phyloP scores from a whole-genome alignment of 305 asterid species.

The Fraxinus baroniana region DNA sequence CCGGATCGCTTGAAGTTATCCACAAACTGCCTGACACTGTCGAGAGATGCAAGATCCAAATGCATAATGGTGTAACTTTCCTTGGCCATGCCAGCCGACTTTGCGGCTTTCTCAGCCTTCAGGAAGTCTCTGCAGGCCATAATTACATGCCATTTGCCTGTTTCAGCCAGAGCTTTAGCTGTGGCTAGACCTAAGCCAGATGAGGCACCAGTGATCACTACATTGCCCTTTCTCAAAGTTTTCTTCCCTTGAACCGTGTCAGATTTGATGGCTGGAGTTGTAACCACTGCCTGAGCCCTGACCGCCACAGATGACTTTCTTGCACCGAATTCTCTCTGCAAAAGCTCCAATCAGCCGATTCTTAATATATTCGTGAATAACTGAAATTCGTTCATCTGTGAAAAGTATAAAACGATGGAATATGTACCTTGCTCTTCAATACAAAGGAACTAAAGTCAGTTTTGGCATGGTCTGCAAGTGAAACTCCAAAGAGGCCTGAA shows the following conservation, averaged over 20 bases:
- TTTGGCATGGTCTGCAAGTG: constrained; percentile 29
- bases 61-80: constrained; percentile 88
- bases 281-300: constrained; percentile 9
- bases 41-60: constrained; percentile 81
- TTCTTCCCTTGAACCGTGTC: constrained; percentile 64
- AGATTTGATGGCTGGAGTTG: constrained; percentile 54
- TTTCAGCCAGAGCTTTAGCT: constrained; percentile 76
- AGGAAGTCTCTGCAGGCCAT: constrained; percentile 97
- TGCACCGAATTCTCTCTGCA: constrained; percentile 42
- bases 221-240: constrained; percentile 70
- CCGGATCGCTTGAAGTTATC: constrained; percentile 66
- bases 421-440: constrained; percentile 43
- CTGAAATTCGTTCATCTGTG: too few species aligned
- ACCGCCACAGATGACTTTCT: constrained; percentile 32
- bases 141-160: constrained; percentile 85
- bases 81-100: constrained; percentile 71
- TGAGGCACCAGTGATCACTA: constrained; percentile 81
- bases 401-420: too few species aligned
- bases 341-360: neutral
- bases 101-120: constrained; percentile 83
- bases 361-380: neutral
- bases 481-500: constrained; percentile 58
- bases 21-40: constrained; percentile 85
- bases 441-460: constrained; percentile 42
- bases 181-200: constrained; percentile 91